Evolutionary conservation across 1,284 basidiomycete genomes (phyloP).

Genomic region (Fomitopsis betulina): DNA sequence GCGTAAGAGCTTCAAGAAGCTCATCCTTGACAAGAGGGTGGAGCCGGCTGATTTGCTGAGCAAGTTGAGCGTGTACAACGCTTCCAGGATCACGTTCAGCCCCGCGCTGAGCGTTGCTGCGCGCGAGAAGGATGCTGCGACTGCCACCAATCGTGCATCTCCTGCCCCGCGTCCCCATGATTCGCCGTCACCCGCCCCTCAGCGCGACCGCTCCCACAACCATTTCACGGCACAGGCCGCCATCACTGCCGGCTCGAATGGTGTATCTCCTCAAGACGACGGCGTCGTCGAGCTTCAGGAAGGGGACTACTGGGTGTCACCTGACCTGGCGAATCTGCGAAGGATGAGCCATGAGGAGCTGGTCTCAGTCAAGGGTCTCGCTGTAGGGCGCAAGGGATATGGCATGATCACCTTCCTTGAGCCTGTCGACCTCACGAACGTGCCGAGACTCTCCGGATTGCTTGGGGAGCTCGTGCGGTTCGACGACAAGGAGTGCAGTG

Average conservation of each 20-base stretch:
- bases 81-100: constrained; percentile 62
- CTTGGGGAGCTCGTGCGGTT: constrained; percentile 89
- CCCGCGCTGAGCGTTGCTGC: constrained; percentile 68
- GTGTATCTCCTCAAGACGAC: constrained; percentile 14
- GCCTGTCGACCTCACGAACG: constrained; percentile 88
- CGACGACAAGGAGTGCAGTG: constrained; percentile 87
- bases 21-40: constrained; percentile 82
- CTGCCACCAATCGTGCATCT: constrained; percentile 12
- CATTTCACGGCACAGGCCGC: constrained; percentile 43
- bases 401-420: constrained; percentile 90
- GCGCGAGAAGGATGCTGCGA: constrained; percentile 58
- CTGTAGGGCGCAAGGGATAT: constrained; percentile 87
- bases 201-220: constrained; percentile 34
- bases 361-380: constrained; percentile 65
- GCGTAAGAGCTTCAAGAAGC: constrained; percentile 90
- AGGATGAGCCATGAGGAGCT: constrained; percentile 71
- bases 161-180: constrained; percentile 25
- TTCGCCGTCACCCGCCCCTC: constrained; percentile 36
- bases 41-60: constrained; percentile 67
- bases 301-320: constrained; percentile 89
- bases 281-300: constrained; percentile 49
- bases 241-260: constrained; percentile 7
- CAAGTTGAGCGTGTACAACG: constrained; percentile 43
- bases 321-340: constrained; percentile 69
- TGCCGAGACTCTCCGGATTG: constrained; percentile 77